Base-by-base conservation (phyloP, 2,329 filamentous ascomycete genomes). In the Penicillium sp. region DNA sequence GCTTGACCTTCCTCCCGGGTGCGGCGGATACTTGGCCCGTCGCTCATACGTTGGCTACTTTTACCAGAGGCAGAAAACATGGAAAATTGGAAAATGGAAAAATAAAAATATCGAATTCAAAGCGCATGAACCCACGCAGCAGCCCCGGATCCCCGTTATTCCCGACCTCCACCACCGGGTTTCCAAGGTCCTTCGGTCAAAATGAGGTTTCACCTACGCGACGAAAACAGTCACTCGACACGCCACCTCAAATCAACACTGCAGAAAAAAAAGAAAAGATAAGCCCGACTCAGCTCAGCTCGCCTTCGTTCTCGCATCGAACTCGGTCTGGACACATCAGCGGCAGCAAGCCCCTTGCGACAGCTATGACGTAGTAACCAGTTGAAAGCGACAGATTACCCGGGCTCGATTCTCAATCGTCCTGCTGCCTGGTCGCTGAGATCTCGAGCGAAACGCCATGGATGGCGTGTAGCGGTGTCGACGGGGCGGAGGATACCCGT, bases 281-380 rank as follows among this genome's bases (percentile, higher is more conserved):
- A 14, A 41, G 39, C 22, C 22, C 9, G 16, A 20, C 16, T 38
- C 35, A 38, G 16, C 18, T 38, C 35, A 38, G 35, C 18, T 38
- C 35, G 35, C 35, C 35, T 18, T 38, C 18, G 18, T 38, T 20
- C 18, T 38, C 18, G 35, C 35, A 38, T 38, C 35, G 35, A 38
- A 20, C 35, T 38, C 18, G 31, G 31, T 27, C 44, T 38, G 44
- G 13, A 16, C 44, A 40, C 35, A 39, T 36, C 35, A 38, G 22
- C 48, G 25, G 44, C 31, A 38, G n/a, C 44, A 33, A n/a, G 8
- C 41, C 41, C 48, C 49, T 49, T 51, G 46, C 55, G 46, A 43
- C 35, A 51, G 55, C 52, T 41, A 58, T 58, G 50, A 58, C 57
- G 53, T 59, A 50, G 51, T 52, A 42, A 28, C 42, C 33, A 36